These are phyloP conservation scores for Aspergillus udagawae DNA, from an alignment of 2,329 filamentous ascomycete species.

Conservation along the genomic window DNA sequence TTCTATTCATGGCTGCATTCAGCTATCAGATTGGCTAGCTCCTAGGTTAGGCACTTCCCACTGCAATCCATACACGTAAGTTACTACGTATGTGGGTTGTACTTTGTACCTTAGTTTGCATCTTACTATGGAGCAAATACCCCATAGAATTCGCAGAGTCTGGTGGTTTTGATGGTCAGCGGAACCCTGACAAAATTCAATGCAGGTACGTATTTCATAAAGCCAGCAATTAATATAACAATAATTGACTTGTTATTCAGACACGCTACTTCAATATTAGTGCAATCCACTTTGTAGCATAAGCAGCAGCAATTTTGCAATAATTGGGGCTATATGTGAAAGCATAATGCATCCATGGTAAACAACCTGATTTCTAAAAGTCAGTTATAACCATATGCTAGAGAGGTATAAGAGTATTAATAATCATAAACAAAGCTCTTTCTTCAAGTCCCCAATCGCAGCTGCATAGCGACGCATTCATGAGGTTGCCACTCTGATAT, in stretches of 20 bases:
- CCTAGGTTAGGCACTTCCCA: background rate
- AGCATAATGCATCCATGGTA: background rate
- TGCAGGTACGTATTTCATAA: background rate
- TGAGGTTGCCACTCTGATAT: conserved; percentile 14
- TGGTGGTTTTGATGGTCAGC: background rate
- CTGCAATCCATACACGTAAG: too few relatives aligned
- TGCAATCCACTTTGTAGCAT: too few relatives aligned
- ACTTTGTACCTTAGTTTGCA: background rate
- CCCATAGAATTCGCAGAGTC: background rate
- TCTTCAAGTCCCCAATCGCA: background rate
- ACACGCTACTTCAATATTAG: too few relatives aligned
- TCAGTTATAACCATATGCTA: too few relatives aligned
- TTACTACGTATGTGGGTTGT: background rate
- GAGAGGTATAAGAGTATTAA: background rate
- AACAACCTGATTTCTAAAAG: background rate
- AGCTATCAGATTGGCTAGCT: background rate
- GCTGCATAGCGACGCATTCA: conserved; percentile 15
- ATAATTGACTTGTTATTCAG: background rate
- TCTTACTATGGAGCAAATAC: background rate
- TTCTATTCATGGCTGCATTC: background rate
- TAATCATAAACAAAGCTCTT: conserved; percentile 6
- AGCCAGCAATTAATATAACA: background rate
- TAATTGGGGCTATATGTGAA: background rate
- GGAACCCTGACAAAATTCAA: background rate
- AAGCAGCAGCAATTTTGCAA: too few relatives aligned